Evolutionary conservation across 2,329 filamentous ascomycete species (phyloP), one percentile per base, ranked within the genome.

Genomic region (Ceratocystis papillata): DNA sequence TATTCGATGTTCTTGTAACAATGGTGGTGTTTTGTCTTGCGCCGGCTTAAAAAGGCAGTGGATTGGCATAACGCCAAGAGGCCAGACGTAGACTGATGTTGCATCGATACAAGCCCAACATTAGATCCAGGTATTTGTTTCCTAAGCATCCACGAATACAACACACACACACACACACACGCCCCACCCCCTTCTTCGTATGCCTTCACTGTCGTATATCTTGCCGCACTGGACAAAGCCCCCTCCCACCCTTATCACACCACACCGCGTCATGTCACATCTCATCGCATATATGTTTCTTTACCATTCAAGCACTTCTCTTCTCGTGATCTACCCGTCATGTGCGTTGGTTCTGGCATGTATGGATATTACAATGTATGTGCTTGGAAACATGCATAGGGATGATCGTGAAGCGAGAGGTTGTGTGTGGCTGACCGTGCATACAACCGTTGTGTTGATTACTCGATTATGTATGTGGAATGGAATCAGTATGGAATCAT

Each of bases 321-420:
- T 33, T 33, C 53, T 57, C 53, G 53, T 57, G 53, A 57, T 57
- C 53, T 57, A 57, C 53, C 53, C 53, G 53, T 33, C 53, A 57
- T 57, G 53, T 28, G 53, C 53, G 25, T 57, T 57, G 53, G 53
- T 33, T 50, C 53, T 57, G 15, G 28, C 53, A 57, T 57, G 30
- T 28, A 30, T 17, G 28, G 33, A 37, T 37, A 37, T 15, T 30
- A 12, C 33, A 37, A 57, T 28, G 15, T 57, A 33, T 57, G 53
- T 22, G 30, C 10, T 17, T 28, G 30, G 22, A 57, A 4, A 57
- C 53, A 57, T 57, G 53, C 53, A 57, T 57, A 12, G 17, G 28
- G n/a, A 57, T 17, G 12, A 20, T 8, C 8, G 6, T 57, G 15
- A 57, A 57, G 25, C 53, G 53, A 57, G 28, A 57, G 53, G 28